These are phyloP conservation scores for Aspergillus clavatus DNA, from an alignment of 2,329 filamentous ascomycete species.

Conservation along the genomic window DNA sequence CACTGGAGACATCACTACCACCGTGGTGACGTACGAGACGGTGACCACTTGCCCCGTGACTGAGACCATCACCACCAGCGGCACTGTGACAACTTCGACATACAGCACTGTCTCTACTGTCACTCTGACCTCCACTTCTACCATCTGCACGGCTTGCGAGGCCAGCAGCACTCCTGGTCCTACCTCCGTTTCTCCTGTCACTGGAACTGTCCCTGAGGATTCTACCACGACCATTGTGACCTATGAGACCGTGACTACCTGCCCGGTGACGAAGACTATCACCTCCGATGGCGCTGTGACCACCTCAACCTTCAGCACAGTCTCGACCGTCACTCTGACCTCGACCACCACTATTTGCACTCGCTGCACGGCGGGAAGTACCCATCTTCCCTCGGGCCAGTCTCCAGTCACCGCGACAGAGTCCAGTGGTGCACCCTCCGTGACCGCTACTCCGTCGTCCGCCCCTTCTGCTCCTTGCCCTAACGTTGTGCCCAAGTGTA, in stretches of 20 bases:
- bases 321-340: slow-evolving; percentile 45
- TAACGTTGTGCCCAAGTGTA: slow-evolving; percentile 72
- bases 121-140: slow-evolving; percentile 25
- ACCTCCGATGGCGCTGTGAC: slow-evolving; percentile 48
- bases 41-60: slow-evolving; percentile 31
- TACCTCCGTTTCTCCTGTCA: slow-evolving; percentile 8
- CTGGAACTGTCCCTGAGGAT: slow-evolving; percentile 9
- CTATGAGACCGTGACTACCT: slow-evolving; percentile 29
- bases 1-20: slow-evolving; percentile 17
- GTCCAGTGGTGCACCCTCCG: slow-evolving; percentile 1
- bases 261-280: slow-evolving; percentile 29
- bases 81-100: slow-evolving; percentile 48
- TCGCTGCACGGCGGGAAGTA: neutral
- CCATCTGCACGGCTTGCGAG: slow-evolving; percentile 21
- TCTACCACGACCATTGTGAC: slow-evolving; percentile 22
- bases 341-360: slow-evolving; percentile 19
- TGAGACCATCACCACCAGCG: slow-evolving; percentile 36
- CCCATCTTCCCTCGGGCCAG: slow-evolving; percentile 4
- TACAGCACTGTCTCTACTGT: slow-evolving; percentile 54
- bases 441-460: slow-evolving; percentile 19
- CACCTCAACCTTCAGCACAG: slow-evolving; percentile 52
- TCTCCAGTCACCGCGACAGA: slow-evolving; percentile 2
- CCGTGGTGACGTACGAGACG: slow-evolving; percentile 26
- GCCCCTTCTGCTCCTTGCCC: slow-evolving; percentile 49
- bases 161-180: slow-evolving; percentile 12